These are phyloP conservation scores for Apiotrichum siamense DNA, from an alignment of 1,284 basidiomycete species.

Conservation along the genomic window DNA sequence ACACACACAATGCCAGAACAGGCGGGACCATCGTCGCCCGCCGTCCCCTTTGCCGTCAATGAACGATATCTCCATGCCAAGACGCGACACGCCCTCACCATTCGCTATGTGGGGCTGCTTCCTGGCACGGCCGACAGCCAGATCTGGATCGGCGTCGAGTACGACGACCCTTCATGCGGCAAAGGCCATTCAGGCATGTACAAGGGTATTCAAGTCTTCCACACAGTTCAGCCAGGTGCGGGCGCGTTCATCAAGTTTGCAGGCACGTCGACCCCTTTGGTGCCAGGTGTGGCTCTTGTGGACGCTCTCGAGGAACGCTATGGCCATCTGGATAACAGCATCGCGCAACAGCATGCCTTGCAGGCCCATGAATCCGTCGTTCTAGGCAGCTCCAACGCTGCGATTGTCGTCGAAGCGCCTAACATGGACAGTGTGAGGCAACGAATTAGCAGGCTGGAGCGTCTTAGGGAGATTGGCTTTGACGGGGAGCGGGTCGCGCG, in stretches of 20 bases:
- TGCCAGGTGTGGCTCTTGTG: constrained; percentile 64
- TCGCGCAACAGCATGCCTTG: neutral
- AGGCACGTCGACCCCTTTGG: neutral
- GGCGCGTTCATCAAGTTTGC: constrained; percentile 40
- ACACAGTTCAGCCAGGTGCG: constrained; percentile 28
- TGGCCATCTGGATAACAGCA: constrained; percentile 15
- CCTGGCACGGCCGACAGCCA: constrained; percentile 7
- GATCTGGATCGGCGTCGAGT: constrained; percentile 87
- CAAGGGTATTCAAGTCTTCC: constrained; percentile 72
- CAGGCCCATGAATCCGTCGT: constrained; percentile 46
- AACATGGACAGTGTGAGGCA: constrained; percentile 68
- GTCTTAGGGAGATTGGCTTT: constrained; percentile 69
- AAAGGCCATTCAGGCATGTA: constrained; percentile 75
- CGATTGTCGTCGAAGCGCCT: constrained; percentile 81
- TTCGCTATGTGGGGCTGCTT: constrained; percentile 38
- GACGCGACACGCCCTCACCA: constrained; percentile 29
- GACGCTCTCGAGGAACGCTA: constrained; percentile 71
- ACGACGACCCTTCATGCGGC: constrained; percentile 77
- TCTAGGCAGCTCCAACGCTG: constrained; percentile 72
- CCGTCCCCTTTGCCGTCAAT: too few species aligned
- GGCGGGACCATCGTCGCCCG: too few species aligned
- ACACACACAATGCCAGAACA: too few species aligned
- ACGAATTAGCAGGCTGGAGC: constrained; percentile 62
- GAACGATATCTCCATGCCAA: constrained; percentile 36
- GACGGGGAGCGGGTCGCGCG: constrained; percentile 58